phyloP scores from a whole-genome alignment of 345 rosid genomes.

The Rhizophora apiculata region DNA sequence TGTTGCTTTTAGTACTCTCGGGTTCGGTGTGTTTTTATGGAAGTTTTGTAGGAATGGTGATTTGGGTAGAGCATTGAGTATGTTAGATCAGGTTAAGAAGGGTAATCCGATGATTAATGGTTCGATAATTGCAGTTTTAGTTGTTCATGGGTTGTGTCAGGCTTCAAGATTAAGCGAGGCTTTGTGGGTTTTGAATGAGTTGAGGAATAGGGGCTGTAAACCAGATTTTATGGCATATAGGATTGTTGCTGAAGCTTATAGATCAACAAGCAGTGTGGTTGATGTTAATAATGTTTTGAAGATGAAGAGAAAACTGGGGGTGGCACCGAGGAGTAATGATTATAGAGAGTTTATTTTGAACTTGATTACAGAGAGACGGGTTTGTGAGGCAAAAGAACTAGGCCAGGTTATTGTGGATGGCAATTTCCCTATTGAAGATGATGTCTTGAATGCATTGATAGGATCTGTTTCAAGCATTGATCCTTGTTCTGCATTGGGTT shows the following conservation, averaged over 20 bases:
- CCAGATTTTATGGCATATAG: slow-evolving; percentile 95
- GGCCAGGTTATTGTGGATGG: slow-evolving; percentile 67
- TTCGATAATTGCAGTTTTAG: slow-evolving; percentile 60
- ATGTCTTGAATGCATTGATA: slow-evolving; percentile 59
- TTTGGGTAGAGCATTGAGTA: slow-evolving; percentile 35
- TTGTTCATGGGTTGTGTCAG: slow-evolving; percentile 69
- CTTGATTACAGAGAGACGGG: slow-evolving; percentile 54
- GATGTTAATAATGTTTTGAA: slow-evolving; percentile 61
- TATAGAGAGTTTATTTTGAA: slow-evolving; percentile 60
- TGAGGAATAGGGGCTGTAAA: slow-evolving; percentile 64
- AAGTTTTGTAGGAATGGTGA: slow-evolving; percentile 41
- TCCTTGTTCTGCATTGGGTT: slow-evolving; percentile 53
- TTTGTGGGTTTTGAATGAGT: slow-evolving; percentile 56
- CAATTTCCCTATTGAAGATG: slow-evolving; percentile 67
- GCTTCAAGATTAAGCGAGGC: slow-evolving; percentile 63
- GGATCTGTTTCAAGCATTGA: slow-evolving; percentile 70
- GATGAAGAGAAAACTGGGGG: slow-evolving; percentile 92
- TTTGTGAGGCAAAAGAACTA: slow-evolving; percentile 61
- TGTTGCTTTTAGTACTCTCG: slow-evolving; percentile 50
- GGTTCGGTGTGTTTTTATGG: slow-evolving; percentile 74
- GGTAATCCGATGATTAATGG: slow-evolving; percentile 48
- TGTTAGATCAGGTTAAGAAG: slow-evolving; percentile 50
- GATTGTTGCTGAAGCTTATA: slow-evolving; percentile 70
- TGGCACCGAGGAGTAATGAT: slow-evolving; percentile 74
- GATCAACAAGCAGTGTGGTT: slow-evolving; percentile 40